Evolutionary conservation across 768 basidiomycete species (phyloP), one percentile per base, ranked within the genome.

Genomic region (Daedaleopsis nitida): DNA sequence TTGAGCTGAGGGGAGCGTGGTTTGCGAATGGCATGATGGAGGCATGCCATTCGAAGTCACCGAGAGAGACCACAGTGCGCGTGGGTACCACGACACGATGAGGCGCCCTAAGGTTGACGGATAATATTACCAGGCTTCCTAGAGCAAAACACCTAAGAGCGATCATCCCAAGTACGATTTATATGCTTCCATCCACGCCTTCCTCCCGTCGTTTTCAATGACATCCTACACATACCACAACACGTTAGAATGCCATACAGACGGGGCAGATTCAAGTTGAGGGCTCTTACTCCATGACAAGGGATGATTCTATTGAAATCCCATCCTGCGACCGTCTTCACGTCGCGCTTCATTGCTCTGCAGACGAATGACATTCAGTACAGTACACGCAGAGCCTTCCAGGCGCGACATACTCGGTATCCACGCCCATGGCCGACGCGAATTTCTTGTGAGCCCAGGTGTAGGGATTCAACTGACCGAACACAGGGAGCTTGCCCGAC

Each of bases 221-320:
- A 83, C 80, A 54, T 83, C 81, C 73, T 75, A 27, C 17, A n/a
- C 14, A 43, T 16, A 59, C 13, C 12, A 16, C 4, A 42, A 5
- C 49, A 19, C 56, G 57, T 54, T 35, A 21, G n/a, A 24, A 14
- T 21, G 12, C 49, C n/a, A 7, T 9, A 19, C 39, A 21, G 55
- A 49, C 39, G 12, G 49, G 24, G 32, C 35, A 24, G 14, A 32
- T 14, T 55, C 21, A 11, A 51, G 47, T 14, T 32, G 59, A 70
- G 27, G 38, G n/a, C n/a, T 66, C 78, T 60, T 56, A 81, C 82
- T 27, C 81, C 83, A 71, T 91, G 89, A 64, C 89, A 91, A 59
- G 88, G 87, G 47, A 91, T 90, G 64, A 91, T 86, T 47, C 86
- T 76, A 6, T 86, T 80, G 68, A 91, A 90, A 65, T 87, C 84